Percentiles rank a stretch among this genome's conserved stretches.
Evolutionary conservation across 306 rosid species (phyloP).

Genomic region (Lagenaria siceraria): DNA sequence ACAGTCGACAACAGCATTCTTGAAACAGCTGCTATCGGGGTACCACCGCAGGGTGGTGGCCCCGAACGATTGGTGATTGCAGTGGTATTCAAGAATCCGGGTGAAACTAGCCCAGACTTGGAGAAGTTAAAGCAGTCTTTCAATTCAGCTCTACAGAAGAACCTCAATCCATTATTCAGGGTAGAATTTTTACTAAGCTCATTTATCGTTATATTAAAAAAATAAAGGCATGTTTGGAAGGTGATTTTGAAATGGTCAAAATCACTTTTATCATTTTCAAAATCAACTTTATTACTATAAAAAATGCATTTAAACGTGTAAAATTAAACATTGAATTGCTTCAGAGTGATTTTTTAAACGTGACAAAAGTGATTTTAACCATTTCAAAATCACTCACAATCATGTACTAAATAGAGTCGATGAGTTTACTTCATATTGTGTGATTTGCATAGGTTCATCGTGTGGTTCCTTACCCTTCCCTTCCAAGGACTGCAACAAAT

Average conservation of each 20-base stretch:
- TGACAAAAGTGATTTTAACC: too few species aligned
- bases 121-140: constrained; percentile 39
- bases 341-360: too few species aligned
- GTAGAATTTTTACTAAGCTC: constrained; percentile 29
- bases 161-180: constrained; percentile 80
- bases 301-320: too few species aligned
- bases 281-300: too few species aligned
- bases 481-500: constrained; percentile 90
- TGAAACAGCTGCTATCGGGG: constrained; percentile 94
- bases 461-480: constrained; percentile 41
- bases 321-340: too few species aligned
- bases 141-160: constrained; percentile 81
- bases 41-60: constrained; percentile 75
- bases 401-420: neutral
- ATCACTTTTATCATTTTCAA: too few species aligned
- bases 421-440: neutral
- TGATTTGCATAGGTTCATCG: constrained; percentile 48
- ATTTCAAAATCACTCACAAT: too few species aligned
- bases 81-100: constrained; percentile 48
- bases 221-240: too few species aligned
- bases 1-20: constrained; percentile 44
- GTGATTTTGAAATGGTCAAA: too few species aligned
- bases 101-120: constrained; percentile 21
- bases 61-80: constrained; percentile 76
- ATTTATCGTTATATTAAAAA: neutral